Base-by-base conservation (phyloP, 2,329 filamentous ascomycete genomes). In the Epichloe bromicola region DNA sequence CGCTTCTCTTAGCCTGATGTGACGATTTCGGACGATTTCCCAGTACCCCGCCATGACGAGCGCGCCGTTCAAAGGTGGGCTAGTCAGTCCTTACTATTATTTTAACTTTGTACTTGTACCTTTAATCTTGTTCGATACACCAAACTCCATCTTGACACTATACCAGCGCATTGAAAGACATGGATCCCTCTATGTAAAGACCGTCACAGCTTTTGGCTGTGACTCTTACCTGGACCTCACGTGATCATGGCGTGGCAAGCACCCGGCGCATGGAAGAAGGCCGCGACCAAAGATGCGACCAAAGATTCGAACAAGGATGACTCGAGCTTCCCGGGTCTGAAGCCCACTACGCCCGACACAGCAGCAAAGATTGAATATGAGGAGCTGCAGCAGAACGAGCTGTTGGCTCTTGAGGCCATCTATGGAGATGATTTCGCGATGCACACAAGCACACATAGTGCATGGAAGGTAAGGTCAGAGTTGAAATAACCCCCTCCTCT, bases 401-500 rank as follows among this genome's bases (percentile, higher is more conserved):
- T 95, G 52, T 79, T 93, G 63, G 91, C 83, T 43, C 74, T 97
- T 53, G 78, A 85, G 60, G 86, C 91, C 41, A 94, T 97, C 47
- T 97, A 93, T 63, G 85, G 83, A 58, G 88, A 95, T 53, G 90
- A 96, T 63, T 96, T 88, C 62, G 75, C 85, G 59, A 81, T 85
- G 63, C 79, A 88, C 60, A 79, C 84, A 61, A 78, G 79, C 48
- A 78, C 78, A 53, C 79, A 82, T 54, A 76, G 80, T 58, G 90
- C 89, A 40, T 97, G 91, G 91, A 89, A 94, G 74, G 86, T 88
- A 74, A 62, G 73, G 45, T 8, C 33, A 45, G 26, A 30, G 26
- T 10, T 10, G 26, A 10, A 30, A 30, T 26, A 8, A 26, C 7
- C 26, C 26, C 26, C 7, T 38, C 19, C 15, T 14, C 11, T 14